Conservation (phyloP, 2,329 filamentous ascomycete genomes). For the Alternaria sp. region DNA sequence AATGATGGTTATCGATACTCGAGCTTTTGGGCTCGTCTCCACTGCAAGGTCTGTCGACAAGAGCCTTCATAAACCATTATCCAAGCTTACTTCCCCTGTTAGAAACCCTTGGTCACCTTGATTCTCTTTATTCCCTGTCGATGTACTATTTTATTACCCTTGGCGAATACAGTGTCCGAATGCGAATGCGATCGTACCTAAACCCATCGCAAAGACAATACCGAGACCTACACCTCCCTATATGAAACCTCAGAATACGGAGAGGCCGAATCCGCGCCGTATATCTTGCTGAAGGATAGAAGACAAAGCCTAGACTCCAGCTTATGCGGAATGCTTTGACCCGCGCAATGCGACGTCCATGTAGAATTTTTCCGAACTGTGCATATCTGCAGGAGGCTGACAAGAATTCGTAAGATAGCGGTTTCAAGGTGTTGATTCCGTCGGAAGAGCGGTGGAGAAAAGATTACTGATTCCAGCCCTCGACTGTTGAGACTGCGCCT, state of each 20-base stretch:
- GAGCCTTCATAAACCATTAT: no score
- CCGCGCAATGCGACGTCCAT: not conserved
- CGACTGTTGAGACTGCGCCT: not conserved
- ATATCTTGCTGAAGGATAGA: not conserved
- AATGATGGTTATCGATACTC: not conserved
- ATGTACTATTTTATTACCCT: constrained; percentile 14
- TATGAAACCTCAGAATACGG: not conserved
- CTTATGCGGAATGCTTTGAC: not conserved
- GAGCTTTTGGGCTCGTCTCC: not conserved
- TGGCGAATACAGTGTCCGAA: constrained; percentile 52
- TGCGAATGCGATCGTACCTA: constrained; percentile 68
- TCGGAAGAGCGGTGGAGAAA: not conserved
- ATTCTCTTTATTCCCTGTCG: not conserved
- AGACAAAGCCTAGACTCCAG: not conserved
- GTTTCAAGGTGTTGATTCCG: not conserved
- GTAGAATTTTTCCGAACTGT: not conserved
- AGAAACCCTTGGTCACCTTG: no score
- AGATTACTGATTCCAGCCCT: not conserved
- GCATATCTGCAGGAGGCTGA: not conserved
- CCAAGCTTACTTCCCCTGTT: constrained; percentile 9
- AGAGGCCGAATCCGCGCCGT: not conserved
- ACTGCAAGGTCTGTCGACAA: not conserved
- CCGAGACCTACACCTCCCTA: constrained; percentile 66
- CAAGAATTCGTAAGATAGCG: not conserved
- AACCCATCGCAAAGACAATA: constrained; percentile 77